These are phyloP conservation scores for Ophiostoma sp. DNA, from an alignment of 2,329 filamentous ascomycete genomes.

Conservation along the genomic window DNA sequence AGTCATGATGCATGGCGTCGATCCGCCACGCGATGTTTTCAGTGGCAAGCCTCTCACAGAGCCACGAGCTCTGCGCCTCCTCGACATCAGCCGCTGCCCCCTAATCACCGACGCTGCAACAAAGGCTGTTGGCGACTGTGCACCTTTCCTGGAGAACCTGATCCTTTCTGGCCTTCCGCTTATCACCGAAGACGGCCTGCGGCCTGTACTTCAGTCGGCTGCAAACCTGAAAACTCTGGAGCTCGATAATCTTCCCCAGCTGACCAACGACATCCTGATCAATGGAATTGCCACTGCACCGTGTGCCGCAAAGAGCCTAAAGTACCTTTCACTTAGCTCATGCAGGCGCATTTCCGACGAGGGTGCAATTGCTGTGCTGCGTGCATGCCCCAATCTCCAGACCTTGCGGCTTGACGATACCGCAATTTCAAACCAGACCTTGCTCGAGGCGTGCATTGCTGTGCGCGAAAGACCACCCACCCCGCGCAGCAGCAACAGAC, in stretches of 20 bases:
- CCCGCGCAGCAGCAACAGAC: not conserved
- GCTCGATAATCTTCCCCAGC: conserved; percentile 72
- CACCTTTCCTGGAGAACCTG: conserved; percentile 75
- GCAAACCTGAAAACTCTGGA: conserved; percentile 80
- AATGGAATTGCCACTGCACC: conserved; percentile 71
- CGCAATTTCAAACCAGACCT: conserved; percentile 73
- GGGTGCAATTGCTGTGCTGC: conserved; percentile 78
- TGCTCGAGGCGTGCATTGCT: not conserved
- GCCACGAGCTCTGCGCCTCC: conserved; percentile 69
- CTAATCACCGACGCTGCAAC: conserved; percentile 68
- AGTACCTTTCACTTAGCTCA: conserved; percentile 82
- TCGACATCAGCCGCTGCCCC: conserved; percentile 77
- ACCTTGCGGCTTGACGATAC: conserved; percentile 91
- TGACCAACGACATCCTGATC: conserved; percentile 69
- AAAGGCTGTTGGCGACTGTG: conserved; percentile 63
- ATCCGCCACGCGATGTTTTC: conserved; percentile 75
- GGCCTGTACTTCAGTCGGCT: conserved; percentile 66
- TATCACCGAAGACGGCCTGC: conserved; percentile 68
- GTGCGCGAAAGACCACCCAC: not conserved
- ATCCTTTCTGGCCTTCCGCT: conserved; percentile 73
- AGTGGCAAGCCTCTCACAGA: conserved; percentile 72
- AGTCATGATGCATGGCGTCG: conserved; percentile 67
- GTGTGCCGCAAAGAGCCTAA: conserved; percentile 59
- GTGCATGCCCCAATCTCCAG: conserved; percentile 62
- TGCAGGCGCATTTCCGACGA: conserved; percentile 80